phyloP scores from a whole-genome alignment of 768 basidiomycete species.

The Auriculariales sp. region DNA sequence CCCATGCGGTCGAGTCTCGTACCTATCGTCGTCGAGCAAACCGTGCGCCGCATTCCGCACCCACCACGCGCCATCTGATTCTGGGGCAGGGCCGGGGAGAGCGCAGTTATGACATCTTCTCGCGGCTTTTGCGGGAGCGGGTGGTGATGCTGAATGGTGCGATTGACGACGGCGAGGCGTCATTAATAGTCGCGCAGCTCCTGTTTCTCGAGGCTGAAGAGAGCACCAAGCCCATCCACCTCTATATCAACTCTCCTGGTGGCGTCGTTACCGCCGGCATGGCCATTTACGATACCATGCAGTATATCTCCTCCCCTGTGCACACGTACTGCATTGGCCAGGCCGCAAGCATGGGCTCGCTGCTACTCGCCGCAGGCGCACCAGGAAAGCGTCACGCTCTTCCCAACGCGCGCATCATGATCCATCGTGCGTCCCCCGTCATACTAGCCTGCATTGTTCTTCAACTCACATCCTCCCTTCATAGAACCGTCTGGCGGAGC shows the following conservation, averaged over 20 bases:
- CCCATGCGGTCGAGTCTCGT: constrained; percentile 44
- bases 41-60: constrained; percentile 30
- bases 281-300: constrained; percentile 84
- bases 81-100: constrained; percentile 59
- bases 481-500: constrained; percentile 93
- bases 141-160: constrained; percentile 92
- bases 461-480: constrained; percentile 8
- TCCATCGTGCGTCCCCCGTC: constrained; percentile 60
- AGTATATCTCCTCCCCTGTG: constrained; percentile 90
- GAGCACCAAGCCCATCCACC: constrained; percentile 81
- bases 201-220: constrained; percentile 96
- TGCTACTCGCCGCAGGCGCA: constrained; percentile 80
- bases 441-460: neutral
- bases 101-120: constrained; percentile 92
- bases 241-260: constrained; percentile 95
- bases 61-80: constrained; percentile 6
- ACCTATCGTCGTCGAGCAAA: constrained; percentile 89
- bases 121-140: constrained; percentile 78
- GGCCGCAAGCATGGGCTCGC: constrained; percentile 92
- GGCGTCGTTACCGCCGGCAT: constrained; percentile 92
- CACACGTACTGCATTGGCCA: constrained; percentile 95
- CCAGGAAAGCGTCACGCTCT: constrained; percentile 83
- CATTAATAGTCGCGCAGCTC: constrained; percentile 79
- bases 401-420: constrained; percentile 94
- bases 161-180: constrained; percentile 85